Base-by-base conservation (phyloP, 768 basidiomycete species). In the Pleurotus ostreatus region DNA sequence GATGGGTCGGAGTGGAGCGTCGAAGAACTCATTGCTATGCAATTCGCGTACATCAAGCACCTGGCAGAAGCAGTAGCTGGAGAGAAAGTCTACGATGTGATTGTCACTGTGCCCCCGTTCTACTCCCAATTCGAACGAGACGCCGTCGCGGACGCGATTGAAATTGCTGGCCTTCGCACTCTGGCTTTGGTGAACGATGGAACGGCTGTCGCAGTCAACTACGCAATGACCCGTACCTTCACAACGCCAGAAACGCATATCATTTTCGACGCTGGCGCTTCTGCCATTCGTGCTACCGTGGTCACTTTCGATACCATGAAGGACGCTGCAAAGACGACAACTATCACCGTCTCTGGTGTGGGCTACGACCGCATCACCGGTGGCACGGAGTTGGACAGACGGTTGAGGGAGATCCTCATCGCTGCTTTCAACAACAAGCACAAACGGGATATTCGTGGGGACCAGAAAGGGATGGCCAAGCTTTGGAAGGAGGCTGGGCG, bases 161-260 rank as follows among this genome's bases (percentile, higher is more conserved):
- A 97, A 65, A 84, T 98, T 45, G 85, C 94, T 13, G 97, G 95
- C 2, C 73, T 99, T 46, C 82, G 82, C 23, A 86, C 89, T 1
- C 74, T 98, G 30, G 86, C 91, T 0, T 77, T 98, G 57, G 82
- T 99, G 53, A 89, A 94, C 62, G 97, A 99, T 63, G 96, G 96
- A 23, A 85, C 92, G 0, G 92, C 94, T 2, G 88, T 95, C n/a
- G 97, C 94, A 12, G 80, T 98, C 62, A 99, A 99, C 74, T 99
- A 92, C 66, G 97, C 97, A 43, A 97, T 98, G 94, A 94, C 94
- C 1, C 84, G 96, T 47, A 78, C 84, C 1, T 98, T 98, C 76
- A 74, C 88, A 0, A 74, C 73, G 2, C 84, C 85, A 0, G 89
- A 95, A 65, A 83, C 88, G 68, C 95, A 98, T 67, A 71, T 99